A percentile compares a stretch with the other conserved stretches of the same genome.
Conservation (phyloP, 208 protist genomes). For the Entamoeba histolytica region DNA sequence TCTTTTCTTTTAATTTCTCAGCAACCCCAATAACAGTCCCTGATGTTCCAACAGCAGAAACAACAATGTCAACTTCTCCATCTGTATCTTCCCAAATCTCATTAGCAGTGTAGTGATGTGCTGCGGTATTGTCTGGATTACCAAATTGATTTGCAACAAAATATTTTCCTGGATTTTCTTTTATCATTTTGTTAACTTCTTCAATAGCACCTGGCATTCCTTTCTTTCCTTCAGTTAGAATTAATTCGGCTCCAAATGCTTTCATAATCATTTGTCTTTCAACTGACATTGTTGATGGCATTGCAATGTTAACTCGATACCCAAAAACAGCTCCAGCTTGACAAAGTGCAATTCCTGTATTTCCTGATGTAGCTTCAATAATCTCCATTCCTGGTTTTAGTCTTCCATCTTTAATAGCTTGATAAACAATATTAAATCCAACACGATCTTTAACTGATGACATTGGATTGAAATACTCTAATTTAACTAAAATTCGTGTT, state of each 20-base stretch:
- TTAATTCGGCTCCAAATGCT: not conserved
- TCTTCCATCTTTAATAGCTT: not conserved
- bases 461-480: conserved; percentile 2
- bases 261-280: not conserved
- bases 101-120: not conserved
- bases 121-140: not conserved
- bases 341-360: not conserved
- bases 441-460: conserved; percentile 5
- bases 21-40: conserved; percentile 7
- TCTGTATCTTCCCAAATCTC: not conserved
- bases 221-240: not conserved
- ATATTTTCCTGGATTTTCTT: not conserved
- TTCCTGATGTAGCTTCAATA: conserved; percentile 14
- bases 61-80: not conserved
- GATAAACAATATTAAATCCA: not conserved
- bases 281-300: not conserved
- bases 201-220: not conserved
- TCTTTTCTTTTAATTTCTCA: not conserved
- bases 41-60: conserved; percentile 8
- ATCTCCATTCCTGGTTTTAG: not conserved
- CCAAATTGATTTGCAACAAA: not conserved
- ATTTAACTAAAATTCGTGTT: not conserved
- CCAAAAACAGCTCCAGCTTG: not conserved
- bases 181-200: not conserved
- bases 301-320: not conserved